Conservation (phyloP, 352 stramenopile species). For the Peronospora belbahrii region DNA sequence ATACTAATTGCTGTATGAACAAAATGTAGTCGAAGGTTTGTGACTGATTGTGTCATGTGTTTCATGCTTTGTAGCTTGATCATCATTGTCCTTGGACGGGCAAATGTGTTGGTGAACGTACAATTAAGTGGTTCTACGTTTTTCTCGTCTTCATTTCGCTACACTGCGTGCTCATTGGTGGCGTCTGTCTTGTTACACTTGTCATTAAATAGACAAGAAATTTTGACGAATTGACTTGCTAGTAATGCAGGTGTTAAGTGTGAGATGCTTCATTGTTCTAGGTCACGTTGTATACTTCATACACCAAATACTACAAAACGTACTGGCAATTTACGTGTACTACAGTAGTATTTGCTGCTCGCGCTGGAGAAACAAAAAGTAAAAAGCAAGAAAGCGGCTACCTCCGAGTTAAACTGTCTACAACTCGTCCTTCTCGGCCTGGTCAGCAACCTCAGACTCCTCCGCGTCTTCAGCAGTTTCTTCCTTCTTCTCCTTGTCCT, state of each 20-base stretch:
- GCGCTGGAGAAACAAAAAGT: constrained; percentile 21
- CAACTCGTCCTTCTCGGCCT: constrained; percentile 47
- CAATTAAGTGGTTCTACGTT: constrained; percentile 73
- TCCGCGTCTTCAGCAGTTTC: constrained; percentile 31
- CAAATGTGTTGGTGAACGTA: constrained; percentile 85
- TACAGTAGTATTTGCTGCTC: constrained; percentile 11
- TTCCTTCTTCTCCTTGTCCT: constrained; percentile 60
- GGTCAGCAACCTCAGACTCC: too few relatives aligned
- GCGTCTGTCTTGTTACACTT: constrained; percentile 36
- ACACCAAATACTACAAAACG: constrained; percentile 1
- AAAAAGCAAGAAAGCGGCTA: constrained; percentile 18
- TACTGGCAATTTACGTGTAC: constrained; percentile 14
- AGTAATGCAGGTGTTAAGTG: too few relatives aligned
- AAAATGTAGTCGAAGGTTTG: not conserved
- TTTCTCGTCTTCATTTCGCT: constrained; percentile 64
- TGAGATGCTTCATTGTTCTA: too few relatives aligned
- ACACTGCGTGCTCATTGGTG: constrained; percentile 51
- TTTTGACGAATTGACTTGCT: too few relatives aligned
- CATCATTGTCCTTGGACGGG: constrained; percentile 90
- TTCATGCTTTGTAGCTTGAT: constrained; percentile 55
- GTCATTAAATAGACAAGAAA: not conserved
- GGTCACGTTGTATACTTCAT: too few relatives aligned
- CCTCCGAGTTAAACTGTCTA: constrained; percentile 15
- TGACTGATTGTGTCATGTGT: not conserved
- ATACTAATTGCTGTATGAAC: too few relatives aligned